Evolutionary conservation across 2,329 filamentous ascomycete genomes (phyloP).

Genomic region (Aspergillus sp.): DNA sequence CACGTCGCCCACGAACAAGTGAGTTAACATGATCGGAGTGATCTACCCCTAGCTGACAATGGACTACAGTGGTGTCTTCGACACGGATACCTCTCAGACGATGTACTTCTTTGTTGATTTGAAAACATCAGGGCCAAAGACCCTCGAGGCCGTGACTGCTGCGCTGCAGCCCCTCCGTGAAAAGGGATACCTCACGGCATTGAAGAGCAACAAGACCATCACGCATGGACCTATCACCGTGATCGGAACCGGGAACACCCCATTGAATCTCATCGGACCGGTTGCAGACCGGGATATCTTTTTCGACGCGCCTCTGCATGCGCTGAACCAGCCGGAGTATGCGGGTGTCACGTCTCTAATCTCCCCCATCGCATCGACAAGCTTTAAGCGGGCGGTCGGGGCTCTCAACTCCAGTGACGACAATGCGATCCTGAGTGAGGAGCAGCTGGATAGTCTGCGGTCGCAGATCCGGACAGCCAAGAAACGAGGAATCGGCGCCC

Average conservation of each 20-base stretch:
- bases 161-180: constrained; percentile 58
- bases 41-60: not conserved
- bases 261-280: constrained; percentile 48
- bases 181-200: constrained; percentile 54
- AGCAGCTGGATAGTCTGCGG: constrained; percentile 52
- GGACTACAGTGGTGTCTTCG: constrained; percentile 56
- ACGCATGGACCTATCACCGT: constrained; percentile 57
- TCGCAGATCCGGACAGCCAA: constrained; percentile 55
- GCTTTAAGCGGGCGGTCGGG: constrained; percentile 47
- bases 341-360: constrained; percentile 49
- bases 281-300: constrained; percentile 55
- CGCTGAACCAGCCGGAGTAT: constrained; percentile 41
- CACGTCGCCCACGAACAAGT: constrained; percentile 50
- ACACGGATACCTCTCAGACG: constrained; percentile 56
- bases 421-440: constrained; percentile 26
- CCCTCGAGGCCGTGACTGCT: constrained; percentile 56
- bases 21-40: constrained; percentile 10
- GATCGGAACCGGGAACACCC: constrained; percentile 61
- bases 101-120: constrained; percentile 65
- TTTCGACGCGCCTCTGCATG: constrained; percentile 57
- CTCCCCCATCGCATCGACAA: constrained; percentile 55
- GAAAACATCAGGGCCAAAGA: constrained; percentile 58
- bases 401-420: constrained; percentile 36
- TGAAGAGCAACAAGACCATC: constrained; percentile 47
- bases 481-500: constrained; percentile 56